These are phyloP conservation scores for Fusarium sp. DNA, from an alignment of 2,329 filamentous ascomycete genomes.

Conservation along the genomic window DNA sequence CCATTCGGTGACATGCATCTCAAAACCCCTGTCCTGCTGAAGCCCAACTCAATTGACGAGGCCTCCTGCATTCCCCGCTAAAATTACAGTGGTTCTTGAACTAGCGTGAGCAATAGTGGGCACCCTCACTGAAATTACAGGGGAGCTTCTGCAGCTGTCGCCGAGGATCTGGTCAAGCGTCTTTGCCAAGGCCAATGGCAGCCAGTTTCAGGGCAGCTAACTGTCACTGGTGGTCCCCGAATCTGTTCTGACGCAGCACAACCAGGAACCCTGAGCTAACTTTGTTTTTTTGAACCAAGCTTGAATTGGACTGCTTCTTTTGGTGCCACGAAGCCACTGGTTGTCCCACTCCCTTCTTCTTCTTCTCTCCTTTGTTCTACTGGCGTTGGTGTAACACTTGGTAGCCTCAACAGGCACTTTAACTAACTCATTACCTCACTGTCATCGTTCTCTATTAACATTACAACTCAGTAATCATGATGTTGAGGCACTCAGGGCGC, in stretches of 20 bases:
- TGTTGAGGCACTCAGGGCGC: conserved; percentile 45
- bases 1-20: conserved; percentile 27
- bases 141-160: conserved; percentile 33
- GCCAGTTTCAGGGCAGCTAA: conserved; percentile 36
- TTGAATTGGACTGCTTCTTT: conserved; percentile 29
- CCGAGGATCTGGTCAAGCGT: conserved; percentile 40
- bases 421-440: conserved; percentile 18
- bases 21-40: conserved; percentile 39
- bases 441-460: conserved; percentile 7
- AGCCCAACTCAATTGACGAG: conserved; percentile 33
- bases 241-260: conserved; percentile 22
- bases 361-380: conserved; percentile 26
- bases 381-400: conserved; percentile 18
- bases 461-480: conserved; percentile 35
- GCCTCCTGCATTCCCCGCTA: conserved; percentile 33
- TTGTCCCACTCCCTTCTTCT: conserved; percentile 20
- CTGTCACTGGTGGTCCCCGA: conserved; percentile 32
- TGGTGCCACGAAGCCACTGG: conserved; percentile 38
- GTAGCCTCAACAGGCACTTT: conserved; percentile 18
- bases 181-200: conserved; percentile 40
- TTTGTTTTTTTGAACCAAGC: conserved; percentile 29
- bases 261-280: conserved; percentile 18
- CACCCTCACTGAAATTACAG: conserved; percentile 21
- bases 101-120: conserved; percentile 26
- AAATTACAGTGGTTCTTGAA: conserved; percentile 5